Evolutionary conservation across 2,329 filamentous ascomycete genomes (phyloP), one percentile per base, ranked within the genome.

Genomic region (Parafenestella ontariensis): DNA sequence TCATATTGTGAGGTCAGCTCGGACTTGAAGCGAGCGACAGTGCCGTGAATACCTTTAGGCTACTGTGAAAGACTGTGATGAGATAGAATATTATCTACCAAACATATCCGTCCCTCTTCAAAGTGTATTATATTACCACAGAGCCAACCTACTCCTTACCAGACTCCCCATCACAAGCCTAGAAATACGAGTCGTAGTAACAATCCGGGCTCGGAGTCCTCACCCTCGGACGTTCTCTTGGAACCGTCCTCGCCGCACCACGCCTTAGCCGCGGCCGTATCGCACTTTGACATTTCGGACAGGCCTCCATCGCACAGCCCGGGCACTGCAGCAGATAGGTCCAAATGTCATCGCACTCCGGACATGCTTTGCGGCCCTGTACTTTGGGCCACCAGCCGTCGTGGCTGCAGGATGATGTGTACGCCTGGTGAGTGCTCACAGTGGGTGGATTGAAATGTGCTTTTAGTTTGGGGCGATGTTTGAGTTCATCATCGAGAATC

Each of bases 331-430:
- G 41, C 26, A 60, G 47, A 51, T 62, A 62, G 1, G 40, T 53
- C 58, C 62, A 65, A 33, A 21, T 42, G 3, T 65, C 58, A 21
- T 26, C 4, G 34, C 58, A 65, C 21, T 42, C 15, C n/a, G 62
- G 62, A 20, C 62, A 65, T 41, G 48, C 24, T 26, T 50, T 37
- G 11, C 52, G 53, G 36, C 59, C 59, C 21, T 61, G 53, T 9
- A 61, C 31, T 44, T 63, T 59, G 26, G 46, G 52, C 57, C 58
- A 65, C 59, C 59, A 65, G 48, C 56, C 58, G 23, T 50, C 56
- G 29, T 62, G 60, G 26, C 7, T 1, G 31, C 61, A 65, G 33
- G 21, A 24, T 47, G 52, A 44, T 29, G 52, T 41, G 36, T 31
- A 10, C 29, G 26, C 15, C 31, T 23, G 42, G 23, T 8, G 3